Conservation (phyloP, 2,329 filamentous ascomycete species). For the Cryphonectria japonica region DNA sequence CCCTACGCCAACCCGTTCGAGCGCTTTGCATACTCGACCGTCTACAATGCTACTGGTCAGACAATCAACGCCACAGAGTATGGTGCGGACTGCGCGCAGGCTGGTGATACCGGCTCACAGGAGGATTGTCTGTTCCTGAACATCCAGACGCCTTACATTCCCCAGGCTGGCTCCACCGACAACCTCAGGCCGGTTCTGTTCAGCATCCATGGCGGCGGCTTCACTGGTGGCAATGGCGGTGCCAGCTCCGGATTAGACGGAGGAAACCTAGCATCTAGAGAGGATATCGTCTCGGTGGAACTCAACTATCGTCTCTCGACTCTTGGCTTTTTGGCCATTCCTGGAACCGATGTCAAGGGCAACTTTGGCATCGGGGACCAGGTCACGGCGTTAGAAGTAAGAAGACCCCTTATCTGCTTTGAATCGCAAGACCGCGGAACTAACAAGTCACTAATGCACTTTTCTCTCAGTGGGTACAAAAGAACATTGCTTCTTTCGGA, state of each 20-base stretch:
- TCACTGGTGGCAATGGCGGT: conserved; percentile 43
- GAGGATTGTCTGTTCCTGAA: conserved; percentile 55
- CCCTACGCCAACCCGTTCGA: conserved; percentile 22
- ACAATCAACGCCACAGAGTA: conserved; percentile 50
- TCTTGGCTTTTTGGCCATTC: conserved; percentile 54
- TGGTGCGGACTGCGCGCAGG: conserved; percentile 48
- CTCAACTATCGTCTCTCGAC: conserved; percentile 56
- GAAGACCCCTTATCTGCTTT: not conserved
- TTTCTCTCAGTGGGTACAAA: conserved; percentile 17
- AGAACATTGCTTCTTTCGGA: conserved; percentile 25
- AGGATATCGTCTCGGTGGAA: conserved; percentile 53
- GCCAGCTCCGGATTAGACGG: conserved; percentile 40
- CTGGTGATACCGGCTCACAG: conserved; percentile 35
- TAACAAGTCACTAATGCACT: not conserved
- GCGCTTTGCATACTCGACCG: conserved; percentile 43
- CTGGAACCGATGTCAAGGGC: conserved; percentile 53
- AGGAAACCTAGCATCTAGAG: conserved; percentile 52
- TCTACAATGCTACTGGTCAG: conserved; percentile 49
- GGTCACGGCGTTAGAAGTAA: conserved; percentile 48
- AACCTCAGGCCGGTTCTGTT: conserved; percentile 53
- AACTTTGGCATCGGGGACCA: conserved; percentile 59
- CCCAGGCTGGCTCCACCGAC: conserved; percentile 28
- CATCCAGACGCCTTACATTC: conserved; percentile 50
- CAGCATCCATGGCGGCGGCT: conserved; percentile 57
- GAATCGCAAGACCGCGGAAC: not conserved